Conservation (phyloP, 352 stramenopile species). For the Pelagophyceae sp. region DNA sequence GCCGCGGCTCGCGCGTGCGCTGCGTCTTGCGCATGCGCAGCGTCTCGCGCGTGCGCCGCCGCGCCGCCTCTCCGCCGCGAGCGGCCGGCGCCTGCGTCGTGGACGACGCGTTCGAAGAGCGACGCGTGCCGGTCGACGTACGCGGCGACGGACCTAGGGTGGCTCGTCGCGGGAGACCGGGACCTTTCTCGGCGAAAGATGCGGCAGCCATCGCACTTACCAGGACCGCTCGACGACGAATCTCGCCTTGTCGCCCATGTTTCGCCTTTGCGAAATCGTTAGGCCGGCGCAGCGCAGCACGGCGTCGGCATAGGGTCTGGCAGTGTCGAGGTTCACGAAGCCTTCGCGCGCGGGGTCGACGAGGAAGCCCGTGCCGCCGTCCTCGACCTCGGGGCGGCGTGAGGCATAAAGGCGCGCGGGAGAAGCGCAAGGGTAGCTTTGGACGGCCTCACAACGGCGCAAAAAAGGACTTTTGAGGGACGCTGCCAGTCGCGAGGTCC, state of each 20-base stretch:
- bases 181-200: no score
- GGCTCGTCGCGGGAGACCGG: no score
- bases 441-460: background rate
- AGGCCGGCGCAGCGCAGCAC: background rate
- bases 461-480: no score
- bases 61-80: no score
- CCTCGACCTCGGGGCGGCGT: background rate
- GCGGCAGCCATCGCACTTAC: no score
- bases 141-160: no score
- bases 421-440: background rate
- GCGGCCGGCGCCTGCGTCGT: no score
- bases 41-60: no score
- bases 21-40: no score
- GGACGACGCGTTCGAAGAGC: background rate
- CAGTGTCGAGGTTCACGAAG: background rate
- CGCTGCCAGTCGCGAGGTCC: no score
- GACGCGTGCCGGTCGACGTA: background rate
- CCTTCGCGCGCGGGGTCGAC: background rate
- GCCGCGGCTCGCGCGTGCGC: no score
- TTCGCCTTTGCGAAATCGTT: no score
- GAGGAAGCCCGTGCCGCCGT: background rate
- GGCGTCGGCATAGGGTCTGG: background rate
- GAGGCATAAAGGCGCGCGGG: background rate
- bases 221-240: background rate
- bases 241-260: background rate